Evolutionary conservation across 2,329 filamentous ascomycete species (phyloP).

Genomic region (Paraphoma sp.): DNA sequence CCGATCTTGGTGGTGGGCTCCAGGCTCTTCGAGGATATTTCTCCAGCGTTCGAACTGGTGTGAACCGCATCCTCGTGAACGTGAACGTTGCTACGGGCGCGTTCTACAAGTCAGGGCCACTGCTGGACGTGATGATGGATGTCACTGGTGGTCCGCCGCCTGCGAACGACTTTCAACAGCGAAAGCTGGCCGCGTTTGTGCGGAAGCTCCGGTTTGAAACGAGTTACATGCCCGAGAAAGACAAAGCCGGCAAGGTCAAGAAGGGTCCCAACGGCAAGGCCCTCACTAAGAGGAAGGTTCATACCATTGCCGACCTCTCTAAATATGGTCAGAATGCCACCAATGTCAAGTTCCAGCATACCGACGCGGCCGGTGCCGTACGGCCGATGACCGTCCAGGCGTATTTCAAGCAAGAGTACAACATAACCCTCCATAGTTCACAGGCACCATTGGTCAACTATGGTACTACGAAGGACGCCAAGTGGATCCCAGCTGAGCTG

Average conservation of each 20-base stretch:
- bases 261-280: conserved; percentile 16
- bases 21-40: conserved; percentile 68
- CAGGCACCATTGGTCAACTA: conserved; percentile 40
- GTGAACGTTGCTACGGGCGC: conserved; percentile 67
- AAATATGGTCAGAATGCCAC: conserved; percentile 41
- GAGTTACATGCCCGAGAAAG: conserved; percentile 47
- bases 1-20: conserved; percentile 58
- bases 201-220: conserved; percentile 48
- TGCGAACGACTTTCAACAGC: conserved; percentile 8
- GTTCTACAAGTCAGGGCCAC: conserved; percentile 59
- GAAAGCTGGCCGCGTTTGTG: conserved; percentile 41
- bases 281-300: conserved; percentile 38
- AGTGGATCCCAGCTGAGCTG: conserved; percentile 44
- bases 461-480: conserved; percentile 24
- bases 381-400: conserved; percentile 20
- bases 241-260: conserved; percentile 38
- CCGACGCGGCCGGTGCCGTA: conserved; percentile 15
- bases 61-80: conserved; percentile 65
- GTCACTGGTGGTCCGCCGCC: conserved; percentile 12
- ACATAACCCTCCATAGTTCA: conserved; percentile 25
- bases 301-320: conserved; percentile 49
- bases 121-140: conserved; percentile 45
- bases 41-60: conserved; percentile 65
- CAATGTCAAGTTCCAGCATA: conserved; percentile 24
- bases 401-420: conserved; percentile 28